phyloP scores from a whole-genome alignment of 108 stramenopile species.

The Pseudonitzschia delicatissima region DNA sequence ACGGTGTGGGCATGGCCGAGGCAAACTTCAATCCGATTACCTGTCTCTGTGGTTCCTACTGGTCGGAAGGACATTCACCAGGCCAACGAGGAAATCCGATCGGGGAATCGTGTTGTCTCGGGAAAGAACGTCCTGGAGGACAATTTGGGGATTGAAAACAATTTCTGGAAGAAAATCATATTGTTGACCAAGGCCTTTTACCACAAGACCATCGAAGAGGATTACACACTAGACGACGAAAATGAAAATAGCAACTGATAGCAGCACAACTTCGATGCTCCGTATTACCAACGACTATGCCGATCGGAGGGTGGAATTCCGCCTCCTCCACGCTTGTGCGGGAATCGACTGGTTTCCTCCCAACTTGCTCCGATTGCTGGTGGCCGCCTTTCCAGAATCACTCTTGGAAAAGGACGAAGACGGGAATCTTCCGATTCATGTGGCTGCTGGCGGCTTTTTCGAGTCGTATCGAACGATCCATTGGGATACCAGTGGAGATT shows the following conservation, averaged over 20 bases:
- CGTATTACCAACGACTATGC: neutral
- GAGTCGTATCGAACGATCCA: neutral
- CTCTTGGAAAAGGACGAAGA: neutral
- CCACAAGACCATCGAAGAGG: neutral
- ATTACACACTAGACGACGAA: neutral
- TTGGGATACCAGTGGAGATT: conserved; percentile 1
- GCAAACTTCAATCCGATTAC: neutral
- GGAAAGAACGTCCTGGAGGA: neutral
- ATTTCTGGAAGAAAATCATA: neutral
- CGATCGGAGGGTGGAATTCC: neutral
- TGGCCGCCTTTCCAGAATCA: neutral
- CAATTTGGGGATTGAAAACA: neutral
- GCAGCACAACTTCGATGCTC: neutral
- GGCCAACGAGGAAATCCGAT: neutral
- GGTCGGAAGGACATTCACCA: neutral
- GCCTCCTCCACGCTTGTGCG: neutral
- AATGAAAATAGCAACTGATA: neutral
- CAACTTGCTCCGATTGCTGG: neutral
- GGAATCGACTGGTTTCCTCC: conserved; percentile 3
- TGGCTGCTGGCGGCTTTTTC: neutral
- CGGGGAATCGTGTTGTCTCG: neutral
- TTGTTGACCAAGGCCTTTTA: neutral
- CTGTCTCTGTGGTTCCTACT: neutral
- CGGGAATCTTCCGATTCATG: conserved; percentile 1
- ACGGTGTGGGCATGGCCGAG: neutral